Evolutionary conservation across 2,329 filamentous ascomycete genomes (phyloP), one percentile per base, ranked within the genome.

Genomic region (Ambrosiella cleistominuta): DNA sequence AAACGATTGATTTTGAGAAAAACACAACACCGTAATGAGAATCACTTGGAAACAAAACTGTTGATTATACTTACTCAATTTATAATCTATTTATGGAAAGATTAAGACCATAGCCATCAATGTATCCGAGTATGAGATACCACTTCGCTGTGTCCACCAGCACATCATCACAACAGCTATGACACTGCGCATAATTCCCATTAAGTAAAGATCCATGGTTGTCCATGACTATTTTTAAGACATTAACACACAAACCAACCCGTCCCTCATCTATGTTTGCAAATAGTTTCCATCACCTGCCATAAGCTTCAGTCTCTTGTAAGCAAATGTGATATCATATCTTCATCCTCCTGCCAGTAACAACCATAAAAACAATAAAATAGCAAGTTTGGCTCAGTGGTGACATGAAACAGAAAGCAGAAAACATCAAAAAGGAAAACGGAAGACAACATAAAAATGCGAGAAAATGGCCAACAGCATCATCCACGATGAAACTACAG

Each of bases 291-390:
- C 47, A 51, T 36, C 45, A 17, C 13, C 47, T 9, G 13, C 13
- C 27, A 11, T 19, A 15, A 8, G 5, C 47, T n/a, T 19, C n/a
- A 51, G 27, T 51, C 47, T 51, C 47, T 51, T 36, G 47, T 27
- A 51, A 35, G 47, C 47, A 54, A 54, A 54, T 54, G 44, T 54
- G 52, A 54, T 54, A 42, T 54, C 52, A 54, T 54, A 54, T 54
- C 52, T 35, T 51, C 47, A 51, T 51, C 47, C 47, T 51, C 47
- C 47, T 3, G 17, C 47, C 35, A 11, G 2, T 15, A 27, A 19
- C 47, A 51, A 51, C 19, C 47, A 19, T 51, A 51, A 51, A 47
- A 51, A 51, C 47, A 51, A 51, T 51, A 51, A 51, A 49, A 54
- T 54, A 54, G 35, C 52, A 54, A 54, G 37, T 54, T 54, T 54